These are phyloP conservation scores for Hypholoma sublateritium DNA, from an alignment of 768 basidiomycete species.

Conservation along the genomic window DNA sequence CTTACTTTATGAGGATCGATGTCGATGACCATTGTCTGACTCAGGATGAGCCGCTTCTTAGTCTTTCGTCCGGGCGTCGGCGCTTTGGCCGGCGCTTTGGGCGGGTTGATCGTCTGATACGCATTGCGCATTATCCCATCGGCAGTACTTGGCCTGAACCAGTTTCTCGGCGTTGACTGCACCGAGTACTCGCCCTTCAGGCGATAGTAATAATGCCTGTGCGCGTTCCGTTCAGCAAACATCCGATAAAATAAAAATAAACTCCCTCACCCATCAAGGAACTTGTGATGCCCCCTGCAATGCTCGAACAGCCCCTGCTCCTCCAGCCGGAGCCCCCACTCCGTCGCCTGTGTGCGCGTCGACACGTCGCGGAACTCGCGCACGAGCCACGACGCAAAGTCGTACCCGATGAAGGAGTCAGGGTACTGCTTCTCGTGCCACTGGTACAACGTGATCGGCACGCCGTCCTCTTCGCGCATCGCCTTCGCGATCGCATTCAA, in stretches of 20 bases:
- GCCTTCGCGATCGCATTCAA: slow-evolving; percentile 69
- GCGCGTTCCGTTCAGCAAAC: slow-evolving; percentile 3
- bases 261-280: slow-evolving; percentile 76
- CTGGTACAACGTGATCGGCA: slow-evolving; percentile 79
- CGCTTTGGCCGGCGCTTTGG: slow-evolving; percentile 8
- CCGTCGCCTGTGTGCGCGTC: slow-evolving; percentile 74
- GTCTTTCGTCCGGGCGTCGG: slow-evolving; percentile 40
- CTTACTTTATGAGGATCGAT: slow-evolving; percentile 73
- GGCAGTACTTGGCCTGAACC: slow-evolving; percentile 66
- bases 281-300: slow-evolving; percentile 73
- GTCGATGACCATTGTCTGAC: slow-evolving; percentile 90
- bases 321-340: slow-evolving; percentile 75
- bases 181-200: slow-evolving; percentile 75
- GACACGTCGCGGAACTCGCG: slow-evolving; percentile 89
- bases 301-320: slow-evolving; percentile 88
- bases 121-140: slow-evolving; percentile 25
- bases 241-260: not conserved
- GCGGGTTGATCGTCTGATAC: slow-evolving; percentile 9
- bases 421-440: slow-evolving; percentile 79
- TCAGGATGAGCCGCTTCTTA: slow-evolving; percentile 69
- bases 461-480: slow-evolving; percentile 84
- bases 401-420: slow-evolving; percentile 86
- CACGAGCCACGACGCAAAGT: slow-evolving; percentile 91
- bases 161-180: slow-evolving; percentile 62
- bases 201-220: slow-evolving; percentile 86